Base-by-base conservation (phyloP, 345 rosid species). In the Pistacia vera region DNA sequence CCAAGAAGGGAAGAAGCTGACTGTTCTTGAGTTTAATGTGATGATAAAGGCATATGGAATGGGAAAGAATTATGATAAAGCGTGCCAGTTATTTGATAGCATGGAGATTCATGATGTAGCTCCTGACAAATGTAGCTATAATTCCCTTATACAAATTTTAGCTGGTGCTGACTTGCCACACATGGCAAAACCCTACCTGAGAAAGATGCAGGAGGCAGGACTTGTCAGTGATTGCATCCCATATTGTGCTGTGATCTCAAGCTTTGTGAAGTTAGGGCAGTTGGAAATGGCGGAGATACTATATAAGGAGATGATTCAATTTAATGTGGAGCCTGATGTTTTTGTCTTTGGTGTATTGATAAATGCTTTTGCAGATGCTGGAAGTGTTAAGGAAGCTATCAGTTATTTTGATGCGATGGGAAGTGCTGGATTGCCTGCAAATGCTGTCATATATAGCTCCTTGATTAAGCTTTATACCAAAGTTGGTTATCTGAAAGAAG, bases 1-100 rank as follows among this genome's bases (percentile, higher is more conserved):
- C 79, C 85, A 79, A 80, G 90, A 88, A 82, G 75, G 55, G 66
- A 86, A 81, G 67, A 86, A 79, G 76, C 86, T 88, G 48, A 88
- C 88, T 44, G 93, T 92, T 71, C 84, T 88, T 46, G 93, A 81
- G 85, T 88, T 84, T 79, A 96, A 96, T 77, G 97, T 90, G 82
- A 93, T 89, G 95, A 86, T 93, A 58, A 96, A 93, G 90, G 97
- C 95, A 4, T 96, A 96, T 72, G 97, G 97, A 59, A 88, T 86
- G 22, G 83, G 83, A 54, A 86, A 85, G 79, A 78, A 75, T 66
- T 86, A 85, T 55, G 90, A 85, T 33, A 84, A 88, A 78, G 95
- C 94, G 30, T 88, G 97, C 72, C 80, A 81, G n/a, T 81, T 90
- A 68, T 86, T 93, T 76, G 97, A 92, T 75, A 85, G 92, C 82